Percentiles rank a stretch among this genome's conserved stretches.
phyloP scores from a whole-genome alignment of 257 asterid species.

The Solanum pennellii region DNA sequence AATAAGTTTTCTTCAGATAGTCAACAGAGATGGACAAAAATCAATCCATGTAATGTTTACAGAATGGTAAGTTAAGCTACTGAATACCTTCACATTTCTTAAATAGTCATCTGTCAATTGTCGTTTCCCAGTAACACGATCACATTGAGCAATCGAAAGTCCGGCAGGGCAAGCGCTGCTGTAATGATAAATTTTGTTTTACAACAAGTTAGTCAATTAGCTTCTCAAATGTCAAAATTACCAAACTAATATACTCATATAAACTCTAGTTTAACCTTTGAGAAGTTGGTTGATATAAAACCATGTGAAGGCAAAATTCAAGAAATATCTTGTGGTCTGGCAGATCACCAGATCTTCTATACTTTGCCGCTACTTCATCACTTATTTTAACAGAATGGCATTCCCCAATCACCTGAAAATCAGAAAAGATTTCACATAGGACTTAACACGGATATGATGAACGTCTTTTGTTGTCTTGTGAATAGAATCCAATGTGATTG shows the following conservation, averaged over 20 bases:
- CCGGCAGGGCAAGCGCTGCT: conserved; percentile 73
- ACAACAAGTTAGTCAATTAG: conserved; percentile 2
- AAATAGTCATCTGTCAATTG: conserved; percentile 44
- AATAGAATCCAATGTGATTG: background rate
- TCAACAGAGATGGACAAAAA: background rate
- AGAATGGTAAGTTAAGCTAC: background rate
- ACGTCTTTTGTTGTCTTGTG: background rate
- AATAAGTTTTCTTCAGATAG: background rate
- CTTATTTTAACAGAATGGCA: conserved; percentile 57
- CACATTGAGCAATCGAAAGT: conserved; percentile 65
- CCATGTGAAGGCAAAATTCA: conserved; percentile 78
- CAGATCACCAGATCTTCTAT: conserved; percentile 43
- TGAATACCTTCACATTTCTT: conserved; percentile 49
- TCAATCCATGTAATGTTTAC: conserved; percentile 1
- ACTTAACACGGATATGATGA: background rate
- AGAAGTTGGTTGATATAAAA: conserved; percentile 70
- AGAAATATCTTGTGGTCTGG: conserved; percentile 61
- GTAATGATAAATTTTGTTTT: conserved; percentile 17
- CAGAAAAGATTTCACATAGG: background rate
- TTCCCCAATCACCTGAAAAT: conserved; percentile 84
- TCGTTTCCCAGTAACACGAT: conserved; percentile 79
- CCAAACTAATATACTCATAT: background rate
- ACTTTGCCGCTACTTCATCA: conserved; percentile 49
- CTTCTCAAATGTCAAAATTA: background rate
- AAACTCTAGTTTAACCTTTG: conserved; percentile 42